These are phyloP conservation scores for Peronospora farinosa DNA, from an alignment of 352 stramenopile species.

Conservation along the genomic window DNA sequence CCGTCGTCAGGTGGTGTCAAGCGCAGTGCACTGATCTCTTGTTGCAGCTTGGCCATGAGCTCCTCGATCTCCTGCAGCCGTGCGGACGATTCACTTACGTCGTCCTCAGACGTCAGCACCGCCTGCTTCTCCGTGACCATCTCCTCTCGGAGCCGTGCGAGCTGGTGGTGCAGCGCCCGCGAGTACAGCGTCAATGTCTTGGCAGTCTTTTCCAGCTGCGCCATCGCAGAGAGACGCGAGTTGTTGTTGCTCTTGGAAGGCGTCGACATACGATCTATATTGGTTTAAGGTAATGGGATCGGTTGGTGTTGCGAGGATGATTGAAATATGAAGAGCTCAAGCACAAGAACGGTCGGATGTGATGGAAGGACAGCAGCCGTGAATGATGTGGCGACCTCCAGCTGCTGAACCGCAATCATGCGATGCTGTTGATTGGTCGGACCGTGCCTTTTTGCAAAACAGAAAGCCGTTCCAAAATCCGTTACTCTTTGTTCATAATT, in stretches of 20 bases:
- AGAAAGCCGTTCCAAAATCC: slow-evolving; percentile 16
- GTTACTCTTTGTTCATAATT: slow-evolving; percentile 20
- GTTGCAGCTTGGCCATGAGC: slow-evolving; percentile 44
- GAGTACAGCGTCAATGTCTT: slow-evolving; percentile 46
- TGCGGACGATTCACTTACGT: slow-evolving; percentile 44
- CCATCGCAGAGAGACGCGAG: slow-evolving; percentile 12
- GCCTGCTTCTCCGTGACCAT: slow-evolving; percentile 31
- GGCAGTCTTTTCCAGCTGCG: slow-evolving; percentile 44
- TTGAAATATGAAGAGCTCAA: slow-evolving; percentile 24
- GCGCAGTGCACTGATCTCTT: slow-evolving; percentile 35
- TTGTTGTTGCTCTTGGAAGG: slow-evolving; percentile 26
- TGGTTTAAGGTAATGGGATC: no score
- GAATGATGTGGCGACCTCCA: slow-evolving; percentile 30
- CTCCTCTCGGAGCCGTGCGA: slow-evolving; percentile 32
- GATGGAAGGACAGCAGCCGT: slow-evolving; percentile 1
- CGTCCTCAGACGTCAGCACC: slow-evolving; percentile 40
- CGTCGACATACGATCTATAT: slow-evolving; percentile 12
- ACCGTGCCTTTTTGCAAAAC: slow-evolving; percentile 15
- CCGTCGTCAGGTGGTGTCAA: slow-evolving; percentile 27
- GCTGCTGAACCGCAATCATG: slow-evolving; percentile 21
- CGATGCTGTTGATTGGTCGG: slow-evolving; percentile 14
- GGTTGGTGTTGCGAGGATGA: slow-evolving; percentile 4
- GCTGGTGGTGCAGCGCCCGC: slow-evolving; percentile 35
- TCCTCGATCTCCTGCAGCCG: slow-evolving; percentile 63
- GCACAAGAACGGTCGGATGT: background rate